Evolutionary conservation across 805 yeast species (phyloP).

Genomic region (Saturnispora zaruensis): DNA sequence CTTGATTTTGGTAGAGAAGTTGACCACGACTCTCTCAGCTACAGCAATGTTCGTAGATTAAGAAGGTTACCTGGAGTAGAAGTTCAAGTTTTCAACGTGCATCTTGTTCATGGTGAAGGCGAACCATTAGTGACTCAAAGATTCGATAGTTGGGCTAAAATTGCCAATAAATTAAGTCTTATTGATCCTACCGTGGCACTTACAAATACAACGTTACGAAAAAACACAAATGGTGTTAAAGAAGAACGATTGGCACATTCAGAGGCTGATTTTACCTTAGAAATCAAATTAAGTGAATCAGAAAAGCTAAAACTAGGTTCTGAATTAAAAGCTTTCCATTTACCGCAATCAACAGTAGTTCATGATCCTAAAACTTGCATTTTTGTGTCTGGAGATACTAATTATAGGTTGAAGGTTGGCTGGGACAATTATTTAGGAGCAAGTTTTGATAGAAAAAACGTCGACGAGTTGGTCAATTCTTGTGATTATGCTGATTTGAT

Average conservation of each 20-base stretch:
- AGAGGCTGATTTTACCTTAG: slow-evolving; percentile 2
- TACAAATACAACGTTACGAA: slow-evolving; percentile 2
- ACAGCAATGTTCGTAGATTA: not conserved
- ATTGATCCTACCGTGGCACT: slow-evolving; percentile 11
- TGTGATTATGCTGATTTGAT: slow-evolving; percentile 30
- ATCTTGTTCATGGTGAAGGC: slow-evolving; percentile 42
- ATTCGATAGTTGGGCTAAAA: slow-evolving; percentile 13
- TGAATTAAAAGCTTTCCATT: not conserved
- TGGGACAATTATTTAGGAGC: slow-evolving; percentile 12
- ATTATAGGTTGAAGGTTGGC: slow-evolving; percentile 34
- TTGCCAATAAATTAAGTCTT: slow-evolving; percentile 11
- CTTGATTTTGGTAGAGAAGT: slow-evolving; percentile 5
- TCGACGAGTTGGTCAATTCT: slow-evolving; percentile 8
- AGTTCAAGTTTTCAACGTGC: slow-evolving; percentile 40
- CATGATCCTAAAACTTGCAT: slow-evolving; percentile 13
- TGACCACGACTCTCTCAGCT: not conserved
- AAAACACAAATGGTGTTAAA: slow-evolving; percentile 3
- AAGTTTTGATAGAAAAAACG: slow-evolving; percentile 6
- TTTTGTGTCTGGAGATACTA: slow-evolving; percentile 46
- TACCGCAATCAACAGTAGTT: not conserved
- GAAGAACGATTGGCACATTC: slow-evolving; percentile 4
- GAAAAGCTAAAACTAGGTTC: slow-evolving; percentile 5
- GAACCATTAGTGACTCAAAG: slow-evolving; percentile 11
- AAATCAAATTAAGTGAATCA: slow-evolving; percentile 1
- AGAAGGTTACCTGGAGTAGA: slow-evolving; percentile 23